A percentile compares a stretch with the other conserved stretches of the same genome.
These are phyloP conservation scores for Penicillium robsamsonii DNA, from an alignment of 495 filamentous ascomycete genomes.

Conservation along the genomic window DNA sequence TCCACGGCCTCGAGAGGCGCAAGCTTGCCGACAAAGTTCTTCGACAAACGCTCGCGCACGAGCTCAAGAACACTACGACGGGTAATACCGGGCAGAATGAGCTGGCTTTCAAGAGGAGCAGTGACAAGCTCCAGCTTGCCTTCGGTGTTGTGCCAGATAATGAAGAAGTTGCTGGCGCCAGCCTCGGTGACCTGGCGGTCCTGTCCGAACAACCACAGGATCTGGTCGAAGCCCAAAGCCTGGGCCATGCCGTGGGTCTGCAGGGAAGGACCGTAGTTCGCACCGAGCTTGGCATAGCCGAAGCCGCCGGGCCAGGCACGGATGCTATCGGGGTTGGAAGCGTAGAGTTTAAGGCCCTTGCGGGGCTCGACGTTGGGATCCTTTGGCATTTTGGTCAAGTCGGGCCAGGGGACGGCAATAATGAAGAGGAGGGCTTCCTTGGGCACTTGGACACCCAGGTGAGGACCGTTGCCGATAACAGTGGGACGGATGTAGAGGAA, in stretches of 20 bases:
- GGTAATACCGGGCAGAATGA: conserved; percentile 86
- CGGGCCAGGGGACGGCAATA: conserved; percentile 72
- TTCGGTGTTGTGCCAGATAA: conserved; percentile 70
- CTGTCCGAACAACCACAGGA: conserved; percentile 84
- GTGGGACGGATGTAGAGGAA: conserved; percentile 85
- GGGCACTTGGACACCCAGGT: conserved; percentile 78
- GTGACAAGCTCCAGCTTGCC: conserved; percentile 74
- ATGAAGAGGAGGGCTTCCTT: conserved; percentile 83
- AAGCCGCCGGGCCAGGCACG: conserved; percentile 93
- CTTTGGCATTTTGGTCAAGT: conserved; percentile 42
- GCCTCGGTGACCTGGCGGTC: conserved; percentile 81
- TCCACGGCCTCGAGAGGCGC: conserved; percentile 73
- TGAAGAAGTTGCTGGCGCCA: conserved; percentile 90
- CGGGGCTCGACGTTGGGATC: conserved; percentile 22
- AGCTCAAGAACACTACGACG: conserved; percentile 73
- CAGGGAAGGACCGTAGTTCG: conserved; percentile 85
- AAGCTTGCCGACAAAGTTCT: conserved; percentile 34
- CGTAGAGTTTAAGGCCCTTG: conserved; percentile 71
- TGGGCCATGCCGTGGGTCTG: conserved; percentile 72
- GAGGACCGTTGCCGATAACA: conserved; percentile 74
- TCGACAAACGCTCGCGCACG: conserved; percentile 57
- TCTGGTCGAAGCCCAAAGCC: conserved; percentile 73
- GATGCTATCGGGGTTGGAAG: conserved; percentile 70
- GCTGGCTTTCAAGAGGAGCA: conserved; percentile 72
- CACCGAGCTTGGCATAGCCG: conserved; percentile 85